Base-by-base conservation (phyloP, 2,329 filamentous ascomycete species). In the Xylaria sp. region DNA sequence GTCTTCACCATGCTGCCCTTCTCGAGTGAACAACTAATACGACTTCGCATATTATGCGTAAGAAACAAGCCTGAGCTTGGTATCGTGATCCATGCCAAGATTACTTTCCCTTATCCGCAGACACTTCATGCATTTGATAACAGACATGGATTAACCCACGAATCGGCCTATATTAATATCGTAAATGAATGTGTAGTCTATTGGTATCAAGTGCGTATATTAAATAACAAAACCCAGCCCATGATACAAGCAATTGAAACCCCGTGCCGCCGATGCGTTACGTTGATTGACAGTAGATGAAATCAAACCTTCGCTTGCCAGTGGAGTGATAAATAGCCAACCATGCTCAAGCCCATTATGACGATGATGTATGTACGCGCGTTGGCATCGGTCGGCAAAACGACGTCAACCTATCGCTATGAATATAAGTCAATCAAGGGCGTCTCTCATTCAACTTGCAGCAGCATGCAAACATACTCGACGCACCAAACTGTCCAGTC, bases 401-500 rank as follows among this genome's bases (percentile, higher is more conserved):
- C 49, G 51, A 36, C 51, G 51, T 20, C 23, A 36, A 57, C 26
- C 28, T n/a, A 54, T 15, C 57, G 31, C 31, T 20, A 38, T 36
- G 15, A 26, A 28, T 6, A 31, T 23, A 33, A 17, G 17, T 3
- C 23, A n/a, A 56, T 56, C 31, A 36, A 38, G 53, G 23, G 31
- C 26, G 36, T 13, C 7, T 31, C n/a, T 63, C 57, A 61, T 23
- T 65, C 60, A 20, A 61, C 57, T 40, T 60, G 61, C 38, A 71
- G 26, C n/a, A 69, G 15, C 62, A 61, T 23, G 31, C 46, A 63
- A 6, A 58, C 40, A 28, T 56, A 65, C 40, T 71, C 67, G 17
- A 71, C 26, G 57, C 69, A 63, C 69, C 67, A 68, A 15, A 36
- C 62, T 2, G 57, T 54, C 69, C 67, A 71, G 5, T 70, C 69